Evolutionary conservation across 768 basidiomycete genomes (phyloP).

Genomic region (Xerocomus potaroensis): DNA sequence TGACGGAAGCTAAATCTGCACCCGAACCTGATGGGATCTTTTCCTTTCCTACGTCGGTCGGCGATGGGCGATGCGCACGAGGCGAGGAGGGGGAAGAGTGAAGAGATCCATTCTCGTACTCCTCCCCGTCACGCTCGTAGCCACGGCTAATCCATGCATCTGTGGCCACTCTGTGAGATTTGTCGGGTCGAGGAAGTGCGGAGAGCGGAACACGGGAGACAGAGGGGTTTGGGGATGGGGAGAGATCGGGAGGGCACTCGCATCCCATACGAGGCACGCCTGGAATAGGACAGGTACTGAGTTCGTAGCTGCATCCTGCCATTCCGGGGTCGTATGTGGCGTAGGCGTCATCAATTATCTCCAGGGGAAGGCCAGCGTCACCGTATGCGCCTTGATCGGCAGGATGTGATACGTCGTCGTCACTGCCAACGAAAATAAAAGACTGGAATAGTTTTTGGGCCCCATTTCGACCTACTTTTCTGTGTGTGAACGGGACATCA

Average conservation of each 20-base stretch:
- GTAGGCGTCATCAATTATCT: constrained; percentile 10
- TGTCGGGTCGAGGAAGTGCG: too few species aligned
- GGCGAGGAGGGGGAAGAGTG: too few species aligned
- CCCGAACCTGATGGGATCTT: not conserved
- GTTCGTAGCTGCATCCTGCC: constrained; percentile 16
- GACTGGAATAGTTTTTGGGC: too few species aligned
- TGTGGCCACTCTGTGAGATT: not conserved
- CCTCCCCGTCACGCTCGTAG: constrained; percentile 22
- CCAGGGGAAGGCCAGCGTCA: too few species aligned
- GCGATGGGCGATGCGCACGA: not conserved
- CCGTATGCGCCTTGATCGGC: too few species aligned
- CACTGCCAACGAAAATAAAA: too few species aligned
- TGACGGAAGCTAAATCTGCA: too few species aligned
- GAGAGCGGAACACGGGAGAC: too few species aligned
- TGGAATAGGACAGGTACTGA: constrained; percentile 5
- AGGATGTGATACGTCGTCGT: too few species aligned
- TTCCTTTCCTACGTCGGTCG: not conserved
- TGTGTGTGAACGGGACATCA: too few species aligned
- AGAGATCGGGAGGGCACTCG: not conserved
- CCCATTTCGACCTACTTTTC: too few species aligned
- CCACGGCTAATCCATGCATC: constrained; percentile 5
- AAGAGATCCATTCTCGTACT: too few species aligned
- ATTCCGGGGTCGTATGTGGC: constrained; percentile 21
- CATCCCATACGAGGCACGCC: constrained; percentile 4
- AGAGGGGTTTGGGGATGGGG: not conserved